These are phyloP conservation scores for Suillus variegatus DNA, from an alignment of 768 basidiomycete genomes.

Conservation along the genomic window DNA sequence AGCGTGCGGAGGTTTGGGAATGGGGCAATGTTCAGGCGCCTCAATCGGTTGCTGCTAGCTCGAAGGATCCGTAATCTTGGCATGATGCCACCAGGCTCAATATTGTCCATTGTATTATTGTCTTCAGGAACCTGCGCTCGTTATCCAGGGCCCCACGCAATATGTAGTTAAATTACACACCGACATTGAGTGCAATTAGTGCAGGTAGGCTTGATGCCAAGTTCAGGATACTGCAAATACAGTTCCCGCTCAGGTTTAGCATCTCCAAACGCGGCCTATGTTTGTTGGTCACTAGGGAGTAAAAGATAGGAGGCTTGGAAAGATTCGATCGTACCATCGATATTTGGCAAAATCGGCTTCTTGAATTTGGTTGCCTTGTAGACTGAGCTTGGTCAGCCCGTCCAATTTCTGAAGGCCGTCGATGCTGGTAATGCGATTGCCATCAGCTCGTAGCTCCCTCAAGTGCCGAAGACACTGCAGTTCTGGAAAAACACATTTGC, in stretches of 20 bases:
- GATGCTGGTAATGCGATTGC: constrained; percentile 72
- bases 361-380: constrained; percentile 72
- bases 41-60: constrained; percentile 78
- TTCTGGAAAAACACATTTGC: constrained; percentile 49
- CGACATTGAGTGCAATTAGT: constrained; percentile 77
- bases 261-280: constrained; percentile 67
- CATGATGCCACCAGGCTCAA: constrained; percentile 60
- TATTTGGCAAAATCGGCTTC: constrained; percentile 59
- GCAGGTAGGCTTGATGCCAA: constrained; percentile 57
- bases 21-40: constrained; percentile 58
- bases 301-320: constrained; percentile 12
- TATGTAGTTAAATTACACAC: constrained; percentile 49
- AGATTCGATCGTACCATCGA: constrained; percentile 55
- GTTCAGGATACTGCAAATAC: constrained; percentile 57
- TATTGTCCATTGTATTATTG: constrained; percentile 61
- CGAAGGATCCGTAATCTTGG: constrained; percentile 80
- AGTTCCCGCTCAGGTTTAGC: constrained; percentile 80
- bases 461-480: constrained; percentile 82
- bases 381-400: constrained; percentile 79
- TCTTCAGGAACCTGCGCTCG: constrained; percentile 47
- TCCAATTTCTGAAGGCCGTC: constrained; percentile 81
- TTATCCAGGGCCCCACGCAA: constrained; percentile 14
- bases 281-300: constrained; percentile 14
- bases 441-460: constrained; percentile 88
- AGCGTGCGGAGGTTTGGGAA: constrained; percentile 82